Evolutionary conservation across 805 yeast genomes (phyloP).

Genomic region (Pichia kluyveri): DNA sequence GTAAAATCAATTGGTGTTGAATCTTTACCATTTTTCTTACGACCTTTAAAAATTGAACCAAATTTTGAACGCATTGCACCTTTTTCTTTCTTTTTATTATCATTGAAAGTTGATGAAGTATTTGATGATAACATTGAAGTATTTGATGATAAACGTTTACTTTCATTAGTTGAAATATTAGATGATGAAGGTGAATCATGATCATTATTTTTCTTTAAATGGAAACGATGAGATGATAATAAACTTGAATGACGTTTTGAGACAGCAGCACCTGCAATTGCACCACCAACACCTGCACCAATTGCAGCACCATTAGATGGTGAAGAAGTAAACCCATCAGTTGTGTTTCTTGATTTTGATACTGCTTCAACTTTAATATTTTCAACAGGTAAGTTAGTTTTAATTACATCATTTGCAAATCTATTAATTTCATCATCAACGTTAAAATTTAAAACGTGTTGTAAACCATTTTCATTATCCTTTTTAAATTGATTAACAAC

Average conservation of each 20-base stretch:
- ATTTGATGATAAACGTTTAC: constrained; percentile 9
- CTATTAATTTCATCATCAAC: constrained; percentile 52
- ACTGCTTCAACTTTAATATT: constrained; percentile 10
- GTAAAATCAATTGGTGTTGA: constrained; percentile 7
- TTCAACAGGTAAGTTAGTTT: constrained; percentile 22
- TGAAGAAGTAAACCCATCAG: constrained; percentile 16
- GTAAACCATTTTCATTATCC: constrained; percentile 55
- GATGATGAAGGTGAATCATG: neutral
- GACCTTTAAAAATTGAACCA: constrained; percentile 57
- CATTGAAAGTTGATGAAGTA: constrained; percentile 1
- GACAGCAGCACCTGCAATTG: constrained; percentile 9
- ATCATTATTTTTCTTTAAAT: constrained; percentile 6
- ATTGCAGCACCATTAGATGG: constrained; percentile 8
- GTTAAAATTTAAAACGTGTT: constrained; percentile 53
- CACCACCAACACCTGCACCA: constrained; percentile 11
- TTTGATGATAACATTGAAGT: constrained; percentile 9
- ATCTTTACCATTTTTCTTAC: constrained; percentile 43
- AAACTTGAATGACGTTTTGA: constrained; percentile 7
- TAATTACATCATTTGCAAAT: constrained; percentile 34
- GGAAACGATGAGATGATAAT: constrained; percentile 9
- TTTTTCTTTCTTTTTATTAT: constrained; percentile 19
- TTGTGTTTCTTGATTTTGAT: constrained; percentile 8
- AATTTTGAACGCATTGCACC: constrained; percentile 53
- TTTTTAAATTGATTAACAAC: constrained; percentile 34
- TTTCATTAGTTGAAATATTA: neutral